These are phyloP conservation scores for Kluyveromyces marxianus DNA, from an alignment of 1,139 yeast genomes.

Conservation along the genomic window DNA sequence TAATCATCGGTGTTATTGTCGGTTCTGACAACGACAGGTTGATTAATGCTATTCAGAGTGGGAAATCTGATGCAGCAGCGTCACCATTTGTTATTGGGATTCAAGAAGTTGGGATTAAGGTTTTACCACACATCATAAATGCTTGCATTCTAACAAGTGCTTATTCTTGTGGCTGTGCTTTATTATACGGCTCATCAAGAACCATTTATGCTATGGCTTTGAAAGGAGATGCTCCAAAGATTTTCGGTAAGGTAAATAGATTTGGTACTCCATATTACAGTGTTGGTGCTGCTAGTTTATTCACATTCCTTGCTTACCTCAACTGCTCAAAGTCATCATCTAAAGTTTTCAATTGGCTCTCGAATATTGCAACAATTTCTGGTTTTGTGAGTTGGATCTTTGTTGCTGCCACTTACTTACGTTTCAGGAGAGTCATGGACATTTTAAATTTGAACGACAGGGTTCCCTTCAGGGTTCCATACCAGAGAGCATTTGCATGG, in stretches of 20 bases:
- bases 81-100: constrained; percentile 62
- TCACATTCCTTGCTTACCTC: constrained; percentile 53
- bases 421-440: constrained; percentile 43
- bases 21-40: constrained; percentile 35
- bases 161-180: constrained; percentile 60
- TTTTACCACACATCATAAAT: constrained; percentile 54
- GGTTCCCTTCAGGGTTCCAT: constrained; percentile 39
- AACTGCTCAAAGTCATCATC: constrained; percentile 38
- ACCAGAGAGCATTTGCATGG: constrained; percentile 43
- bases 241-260: constrained; percentile 50
- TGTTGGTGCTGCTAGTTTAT: constrained; percentile 35
- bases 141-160: constrained; percentile 59
- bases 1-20: constrained; percentile 38
- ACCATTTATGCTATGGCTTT: constrained; percentile 51
- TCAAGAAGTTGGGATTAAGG: constrained; percentile 50
- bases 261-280: constrained; percentile 53
- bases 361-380: constrained; percentile 33
- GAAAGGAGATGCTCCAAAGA: constrained; percentile 51
- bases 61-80: constrained; percentile 48
- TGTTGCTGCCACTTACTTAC: constrained; percentile 37
- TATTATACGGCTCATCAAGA: constrained; percentile 57
- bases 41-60: constrained; percentile 27
- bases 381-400: constrained; percentile 34
- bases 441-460: constrained; percentile 38
- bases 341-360: constrained; percentile 34